These are phyloP conservation scores for Lachancea meyersii DNA, from an alignment of 805 yeast genomes.

Conservation along the genomic window DNA sequence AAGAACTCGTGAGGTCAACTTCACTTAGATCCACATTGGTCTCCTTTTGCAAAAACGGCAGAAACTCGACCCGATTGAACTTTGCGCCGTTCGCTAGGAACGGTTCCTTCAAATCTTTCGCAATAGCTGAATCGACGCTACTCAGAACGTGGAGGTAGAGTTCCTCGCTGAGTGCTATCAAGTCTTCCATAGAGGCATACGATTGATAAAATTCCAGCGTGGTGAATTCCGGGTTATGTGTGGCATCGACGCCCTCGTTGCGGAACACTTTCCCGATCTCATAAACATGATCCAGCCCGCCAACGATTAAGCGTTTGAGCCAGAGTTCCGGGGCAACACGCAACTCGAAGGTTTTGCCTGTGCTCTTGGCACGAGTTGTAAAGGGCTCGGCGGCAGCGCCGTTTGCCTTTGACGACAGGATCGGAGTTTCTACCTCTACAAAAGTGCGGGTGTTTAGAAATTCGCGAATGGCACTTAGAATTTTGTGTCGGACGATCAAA, in stretches of 20 bases:
- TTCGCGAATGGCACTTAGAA: constrained; percentile 49
- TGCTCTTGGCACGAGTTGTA: constrained; percentile 40
- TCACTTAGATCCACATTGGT: constrained; percentile 14
- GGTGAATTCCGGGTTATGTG: constrained; percentile 93
- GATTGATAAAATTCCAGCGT: constrained; percentile 84
- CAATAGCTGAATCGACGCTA: constrained; percentile 21
- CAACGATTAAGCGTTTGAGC: constrained; percentile 75
- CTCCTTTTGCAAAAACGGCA: constrained; percentile 27
- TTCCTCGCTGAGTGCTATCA: constrained; percentile 58
- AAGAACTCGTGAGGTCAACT: constrained; percentile 33
- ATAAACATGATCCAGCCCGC: constrained; percentile 81
- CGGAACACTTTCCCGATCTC: constrained; percentile 84
- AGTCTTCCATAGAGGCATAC: constrained; percentile 56
- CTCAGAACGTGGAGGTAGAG: constrained; percentile 42
- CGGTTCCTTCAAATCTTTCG: constrained; percentile 8
- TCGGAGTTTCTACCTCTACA: constrained; percentile 85
- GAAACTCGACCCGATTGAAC: constrained; percentile 29
- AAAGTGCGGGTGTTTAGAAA: constrained; percentile 54
- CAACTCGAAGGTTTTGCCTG: constrained; percentile 43
- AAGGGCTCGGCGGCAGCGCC: constrained; percentile 96
- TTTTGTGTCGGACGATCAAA: constrained; percentile 45
- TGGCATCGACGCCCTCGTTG: constrained; percentile 87
- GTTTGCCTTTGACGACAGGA: constrained; percentile 61
- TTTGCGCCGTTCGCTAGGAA: constrained; percentile 20
- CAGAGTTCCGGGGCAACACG: constrained; percentile 95